Conservation (phyloP, 345 rosid genomes). For the Moringa oleifera region DNA sequence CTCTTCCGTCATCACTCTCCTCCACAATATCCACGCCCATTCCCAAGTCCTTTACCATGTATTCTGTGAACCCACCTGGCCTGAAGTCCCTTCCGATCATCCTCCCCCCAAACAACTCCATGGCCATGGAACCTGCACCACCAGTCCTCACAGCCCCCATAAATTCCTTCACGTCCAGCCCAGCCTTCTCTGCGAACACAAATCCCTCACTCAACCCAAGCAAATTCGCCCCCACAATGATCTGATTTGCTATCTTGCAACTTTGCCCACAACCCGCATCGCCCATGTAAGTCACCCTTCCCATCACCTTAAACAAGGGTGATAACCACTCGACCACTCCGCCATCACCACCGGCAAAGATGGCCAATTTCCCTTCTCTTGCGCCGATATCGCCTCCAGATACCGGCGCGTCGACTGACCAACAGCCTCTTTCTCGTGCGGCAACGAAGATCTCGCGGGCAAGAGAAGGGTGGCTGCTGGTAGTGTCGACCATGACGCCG, state of each 20-base stretch:
- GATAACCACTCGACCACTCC: constrained; percentile 53
- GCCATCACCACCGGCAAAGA: constrained; percentile 63
- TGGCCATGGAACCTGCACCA: constrained; percentile 59
- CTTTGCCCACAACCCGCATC: constrained; percentile 70
- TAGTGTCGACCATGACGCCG: constrained; percentile 58
- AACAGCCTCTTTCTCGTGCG: constrained; percentile 41
- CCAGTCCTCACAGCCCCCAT: constrained; percentile 54
- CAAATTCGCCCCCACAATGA: constrained; percentile 56
- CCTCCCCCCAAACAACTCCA: constrained; percentile 69
- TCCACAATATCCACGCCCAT: constrained; percentile 47
- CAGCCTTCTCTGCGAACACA: constrained; percentile 55
- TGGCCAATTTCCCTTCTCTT: constrained; percentile 54
- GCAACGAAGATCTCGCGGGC: constrained; percentile 54
- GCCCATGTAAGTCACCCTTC: constrained; percentile 61
- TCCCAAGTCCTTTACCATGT: constrained; percentile 84
- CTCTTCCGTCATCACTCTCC: constrained; percentile 40
- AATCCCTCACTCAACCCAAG: constrained; percentile 75
- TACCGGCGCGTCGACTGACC: constrained; percentile 76
- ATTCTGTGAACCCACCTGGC: constrained; percentile 73
- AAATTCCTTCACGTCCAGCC: constrained; percentile 50
- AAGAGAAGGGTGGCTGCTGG: constrained; percentile 55
- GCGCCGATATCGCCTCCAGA: constrained; percentile 75
- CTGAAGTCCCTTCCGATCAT: constrained; percentile 54
- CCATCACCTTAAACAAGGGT: constrained; percentile 56
- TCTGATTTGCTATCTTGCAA: constrained; percentile 77